Percentiles rank a stretch among this genome's conserved stretches.
phyloP scores from a whole-genome alignment of 441 rosid species.

The Mallotus japonicus region DNA sequence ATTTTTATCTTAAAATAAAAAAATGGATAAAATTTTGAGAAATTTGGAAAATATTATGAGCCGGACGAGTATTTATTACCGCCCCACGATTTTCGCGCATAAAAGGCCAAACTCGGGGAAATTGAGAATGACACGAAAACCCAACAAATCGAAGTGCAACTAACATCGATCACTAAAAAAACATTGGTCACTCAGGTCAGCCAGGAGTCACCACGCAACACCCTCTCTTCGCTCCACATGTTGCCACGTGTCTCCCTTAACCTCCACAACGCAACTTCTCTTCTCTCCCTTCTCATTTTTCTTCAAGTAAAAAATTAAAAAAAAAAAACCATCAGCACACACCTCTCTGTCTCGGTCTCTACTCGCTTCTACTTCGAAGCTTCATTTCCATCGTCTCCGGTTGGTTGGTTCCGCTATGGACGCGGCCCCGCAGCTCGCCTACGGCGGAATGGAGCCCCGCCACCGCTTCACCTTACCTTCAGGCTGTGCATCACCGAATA shows the following conservation, averaged over 20 bases:
- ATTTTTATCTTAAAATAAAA: no score
- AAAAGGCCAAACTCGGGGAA: background rate
- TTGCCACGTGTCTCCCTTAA: constrained; percentile 57
- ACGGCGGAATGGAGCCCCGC: constrained; percentile 51
- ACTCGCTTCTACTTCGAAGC: background rate
- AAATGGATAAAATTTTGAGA: no score
- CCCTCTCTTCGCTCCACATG: constrained; percentile 23
- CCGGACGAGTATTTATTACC: background rate
- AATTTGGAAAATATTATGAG: no score
- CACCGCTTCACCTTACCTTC: constrained; percentile 37
- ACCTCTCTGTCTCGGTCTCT: background rate
- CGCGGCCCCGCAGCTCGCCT: constrained; percentile 62
- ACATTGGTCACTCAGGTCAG: no score
- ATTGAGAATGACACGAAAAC: no score
- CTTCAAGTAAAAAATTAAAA: background rate
- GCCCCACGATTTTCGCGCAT: constrained; percentile 7
- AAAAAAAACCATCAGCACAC: background rate
- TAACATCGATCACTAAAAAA: no score
- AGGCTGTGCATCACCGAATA: constrained; percentile 20
- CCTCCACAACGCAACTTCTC: constrained; percentile 24
- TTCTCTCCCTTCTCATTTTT: constrained; percentile 1
- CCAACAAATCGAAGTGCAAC: background rate
- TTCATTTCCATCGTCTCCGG: background rate
- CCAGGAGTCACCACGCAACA: no score
- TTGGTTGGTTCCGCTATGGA: constrained; percentile 48